Evolutionary conservation across 1,284 basidiomycete genomes (phyloP).

Genomic region (Boletus subluridellus): DNA sequence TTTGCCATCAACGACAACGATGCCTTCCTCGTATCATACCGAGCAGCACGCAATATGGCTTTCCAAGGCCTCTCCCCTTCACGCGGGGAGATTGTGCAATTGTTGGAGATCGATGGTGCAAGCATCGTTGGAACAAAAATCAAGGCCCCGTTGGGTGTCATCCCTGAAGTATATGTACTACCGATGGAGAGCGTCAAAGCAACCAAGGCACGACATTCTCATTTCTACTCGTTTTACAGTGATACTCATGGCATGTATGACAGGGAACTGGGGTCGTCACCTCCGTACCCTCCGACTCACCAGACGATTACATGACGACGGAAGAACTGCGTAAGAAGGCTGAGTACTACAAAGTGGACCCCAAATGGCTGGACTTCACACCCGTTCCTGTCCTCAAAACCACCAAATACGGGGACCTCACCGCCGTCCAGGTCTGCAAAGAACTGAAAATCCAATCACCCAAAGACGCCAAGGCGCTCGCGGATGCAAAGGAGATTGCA

Average conservation of each 20-base stretch:
- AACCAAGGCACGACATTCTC: slow-evolving; percentile 61
- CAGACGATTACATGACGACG: slow-evolving; percentile 92
- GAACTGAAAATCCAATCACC: slow-evolving; percentile 94
- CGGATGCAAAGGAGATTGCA: slow-evolving; percentile 95
- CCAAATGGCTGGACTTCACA: slow-evolving; percentile 83
- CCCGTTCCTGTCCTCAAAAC: slow-evolving; percentile 88
- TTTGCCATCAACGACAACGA: slow-evolving; percentile 85
- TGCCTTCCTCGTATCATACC: slow-evolving; percentile 86
- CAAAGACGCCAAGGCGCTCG: slow-evolving; percentile 89
- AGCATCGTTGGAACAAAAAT: slow-evolving; percentile 89
- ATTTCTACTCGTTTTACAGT: background rate
- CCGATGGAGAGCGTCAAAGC: slow-evolving; percentile 98
- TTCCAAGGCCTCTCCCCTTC: slow-evolving; percentile 83
- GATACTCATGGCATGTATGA: background rate
- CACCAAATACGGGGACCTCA: slow-evolving; percentile 88
- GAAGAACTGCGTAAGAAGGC: slow-evolving; percentile 96
- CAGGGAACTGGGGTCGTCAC: slow-evolving; percentile 98
- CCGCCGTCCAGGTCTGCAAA: slow-evolving; percentile 84
- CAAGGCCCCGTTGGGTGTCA: slow-evolving; percentile 81
- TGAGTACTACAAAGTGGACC: slow-evolving; percentile 94
- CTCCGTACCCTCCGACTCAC: slow-evolving; percentile 97
- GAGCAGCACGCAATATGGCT: slow-evolving; percentile 95
- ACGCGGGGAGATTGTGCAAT: slow-evolving; percentile 69
- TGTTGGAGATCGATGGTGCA: slow-evolving; percentile 75
- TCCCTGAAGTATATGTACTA: slow-evolving; percentile 89